Evolutionary conservation across 257 asterid genomes (phyloP).

Genomic region (Vinca minor): DNA sequence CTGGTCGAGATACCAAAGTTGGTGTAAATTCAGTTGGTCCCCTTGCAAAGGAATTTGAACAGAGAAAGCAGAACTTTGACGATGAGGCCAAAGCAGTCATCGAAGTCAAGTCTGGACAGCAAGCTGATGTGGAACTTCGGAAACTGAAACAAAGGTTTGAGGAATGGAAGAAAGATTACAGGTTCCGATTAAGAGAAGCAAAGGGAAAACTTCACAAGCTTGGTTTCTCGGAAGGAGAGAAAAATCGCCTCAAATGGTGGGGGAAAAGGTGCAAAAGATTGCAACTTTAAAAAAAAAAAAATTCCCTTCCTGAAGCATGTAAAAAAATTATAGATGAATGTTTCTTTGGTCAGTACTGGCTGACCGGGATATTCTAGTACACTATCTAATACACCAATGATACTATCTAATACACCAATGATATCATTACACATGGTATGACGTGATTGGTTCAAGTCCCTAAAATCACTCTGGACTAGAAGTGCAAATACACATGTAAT

Average conservation of each 20-base stretch:
- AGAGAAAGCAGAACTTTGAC: slow-evolving; percentile 44
- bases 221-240: slow-evolving; percentile 41
- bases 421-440: no score
- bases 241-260: slow-evolving; percentile 59
- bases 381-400: no score
- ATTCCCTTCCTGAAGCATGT: slow-evolving; percentile 1
- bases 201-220: slow-evolving; percentile 40
- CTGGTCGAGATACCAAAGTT: no score
- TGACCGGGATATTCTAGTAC: no score
- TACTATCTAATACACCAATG: no score
- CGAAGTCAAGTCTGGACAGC: slow-evolving; percentile 38
- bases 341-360: not conserved
- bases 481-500: no score
- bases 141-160: slow-evolving; percentile 52
- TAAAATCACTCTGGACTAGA: no score
- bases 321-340: slow-evolving; percentile 12
- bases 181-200: slow-evolving; percentile 52
- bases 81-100: slow-evolving; percentile 39
- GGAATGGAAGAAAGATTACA: slow-evolving; percentile 61
- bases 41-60: slow-evolving; percentile 61
- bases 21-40: slow-evolving; percentile 32
- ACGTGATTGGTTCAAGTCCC: no score
- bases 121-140: slow-evolving; percentile 36
- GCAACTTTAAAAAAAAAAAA: slow-evolving; percentile 13
- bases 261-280: slow-evolving; percentile 44